A percentile compares a stretch with the other conserved stretches of the same genome.
Evolutionary conservation across 805 yeast genomes (phyloP).

Genomic region (Zygotorulaspora danielsina): DNA sequence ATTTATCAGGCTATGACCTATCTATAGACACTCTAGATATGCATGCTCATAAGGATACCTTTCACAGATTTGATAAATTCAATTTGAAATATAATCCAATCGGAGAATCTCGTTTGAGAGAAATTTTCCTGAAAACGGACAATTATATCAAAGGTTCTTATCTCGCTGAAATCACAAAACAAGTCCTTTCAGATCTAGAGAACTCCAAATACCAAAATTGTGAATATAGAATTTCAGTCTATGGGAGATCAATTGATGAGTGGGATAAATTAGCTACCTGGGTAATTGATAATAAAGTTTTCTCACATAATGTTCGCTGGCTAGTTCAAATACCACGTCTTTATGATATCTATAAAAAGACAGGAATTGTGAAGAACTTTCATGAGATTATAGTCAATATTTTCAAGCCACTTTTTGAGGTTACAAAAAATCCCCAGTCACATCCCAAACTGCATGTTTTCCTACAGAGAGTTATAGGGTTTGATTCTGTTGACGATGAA

Average conservation of each 20-base stretch:
- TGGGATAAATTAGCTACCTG: slow-evolving; percentile 95
- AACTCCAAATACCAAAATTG: slow-evolving; percentile 95
- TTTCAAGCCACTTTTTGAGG: slow-evolving; percentile 88
- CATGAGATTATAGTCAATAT: slow-evolving; percentile 73
- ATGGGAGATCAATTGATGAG: slow-evolving; percentile 84
- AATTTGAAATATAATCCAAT: slow-evolving; percentile 95
- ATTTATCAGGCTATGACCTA: slow-evolving; percentile 88
- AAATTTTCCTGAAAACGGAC: slow-evolving; percentile 92
- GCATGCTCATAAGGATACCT: slow-evolving; percentile 99
- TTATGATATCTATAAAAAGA: slow-evolving; percentile 80
- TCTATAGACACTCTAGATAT: slow-evolving; percentile 96
- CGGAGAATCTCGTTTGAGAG: slow-evolving; percentile 96
- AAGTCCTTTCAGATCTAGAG: slow-evolving; percentile 91
- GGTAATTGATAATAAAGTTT: slow-evolving; percentile 88
- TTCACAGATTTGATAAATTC: slow-evolving; percentile 96
- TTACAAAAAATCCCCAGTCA: slow-evolving; percentile 71
- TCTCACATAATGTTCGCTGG: slow-evolving; percentile 96
- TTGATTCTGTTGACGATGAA: slow-evolving; percentile 98
- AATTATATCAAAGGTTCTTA: slow-evolving; percentile 85
- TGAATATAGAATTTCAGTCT: slow-evolving; percentile 90
- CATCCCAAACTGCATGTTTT: slow-evolving; percentile 91
- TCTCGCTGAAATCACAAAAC: slow-evolving; percentile 88
- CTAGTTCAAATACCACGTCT: slow-evolving; percentile 90
- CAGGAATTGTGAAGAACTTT: slow-evolving; percentile 65
- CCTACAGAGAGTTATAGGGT: slow-evolving; percentile 91